Conservation (phyloP, 129 eudicot genomes). For the Escallonia herrerae region DNA sequence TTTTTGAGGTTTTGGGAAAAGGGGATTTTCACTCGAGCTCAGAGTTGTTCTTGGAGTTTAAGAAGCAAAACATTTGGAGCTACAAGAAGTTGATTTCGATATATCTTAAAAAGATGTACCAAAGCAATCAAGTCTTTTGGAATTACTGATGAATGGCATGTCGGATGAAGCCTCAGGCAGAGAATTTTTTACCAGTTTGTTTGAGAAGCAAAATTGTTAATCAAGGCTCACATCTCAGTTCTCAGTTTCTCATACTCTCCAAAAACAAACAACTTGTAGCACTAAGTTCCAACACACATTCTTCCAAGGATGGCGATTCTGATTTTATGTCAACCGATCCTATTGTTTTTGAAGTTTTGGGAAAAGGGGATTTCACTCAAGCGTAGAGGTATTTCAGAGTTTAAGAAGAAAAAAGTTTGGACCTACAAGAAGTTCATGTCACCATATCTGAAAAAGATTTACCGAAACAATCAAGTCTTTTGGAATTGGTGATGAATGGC, state of each 20-base stretch:
- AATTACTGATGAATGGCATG: constrained; percentile 45
- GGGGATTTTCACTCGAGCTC: constrained; percentile 82
- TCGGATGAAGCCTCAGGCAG: neutral
- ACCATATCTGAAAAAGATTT: constrained; percentile 57
- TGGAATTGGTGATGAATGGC: constrained; percentile 64
- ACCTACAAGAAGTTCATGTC: constrained; percentile 58
- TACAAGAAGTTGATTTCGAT: constrained; percentile 52
- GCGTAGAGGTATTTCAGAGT: constrained; percentile 65
- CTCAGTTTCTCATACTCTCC: no score
- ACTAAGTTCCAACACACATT: no score
- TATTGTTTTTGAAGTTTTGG: constrained; percentile 74
- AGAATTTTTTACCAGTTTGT: neutral
- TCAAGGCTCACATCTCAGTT: neutral
- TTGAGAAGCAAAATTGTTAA: neutral
- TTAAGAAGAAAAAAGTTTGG: constrained; percentile 35
- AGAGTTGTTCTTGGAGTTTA: constrained; percentile 60
- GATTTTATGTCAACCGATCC: constrained; percentile 48
- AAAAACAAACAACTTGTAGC: no score
- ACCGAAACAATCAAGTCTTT: constrained; percentile 65
- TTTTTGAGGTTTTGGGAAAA: constrained; percentile 85
- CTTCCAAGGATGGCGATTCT: constrained; percentile 18
- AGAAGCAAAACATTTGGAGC: constrained; percentile 38
- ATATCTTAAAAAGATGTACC: constrained; percentile 57
- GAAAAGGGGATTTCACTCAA: constrained; percentile 83
- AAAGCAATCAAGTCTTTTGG: constrained; percentile 84